These are phyloP conservation scores for Amoeboaphelidium protococcarum DNA, from an alignment of 371 early-diverging fungal species.

Conservation along the genomic window DNA sequence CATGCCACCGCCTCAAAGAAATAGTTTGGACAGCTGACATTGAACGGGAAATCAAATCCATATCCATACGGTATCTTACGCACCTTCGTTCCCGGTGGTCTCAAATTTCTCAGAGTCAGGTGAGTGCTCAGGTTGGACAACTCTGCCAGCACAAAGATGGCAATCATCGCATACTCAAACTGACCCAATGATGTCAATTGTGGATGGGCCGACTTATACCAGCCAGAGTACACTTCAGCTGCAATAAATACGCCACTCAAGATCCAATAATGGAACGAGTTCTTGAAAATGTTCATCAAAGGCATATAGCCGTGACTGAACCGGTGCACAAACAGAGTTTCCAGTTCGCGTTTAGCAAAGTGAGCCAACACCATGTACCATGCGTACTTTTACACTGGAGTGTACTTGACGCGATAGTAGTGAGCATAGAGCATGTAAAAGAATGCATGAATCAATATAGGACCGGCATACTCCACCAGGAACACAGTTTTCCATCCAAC, in stretches of 20 bases:
- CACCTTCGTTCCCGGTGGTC: constrained; percentile 62
- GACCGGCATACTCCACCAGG: constrained; percentile 75
- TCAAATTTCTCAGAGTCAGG: constrained; percentile 58
- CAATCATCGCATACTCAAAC: not conserved
- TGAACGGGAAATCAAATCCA: constrained; percentile 50
- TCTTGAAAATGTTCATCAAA: constrained; percentile 66
- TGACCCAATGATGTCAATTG: not conserved
- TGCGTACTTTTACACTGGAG: constrained; percentile 21
- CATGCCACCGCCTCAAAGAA: constrained; percentile 69
- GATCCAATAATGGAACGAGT: constrained; percentile 79
- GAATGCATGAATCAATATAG: constrained; percentile 57
- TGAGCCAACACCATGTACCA: constrained; percentile 45
- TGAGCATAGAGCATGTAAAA: constrained; percentile 29
- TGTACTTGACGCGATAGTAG: not conserved
- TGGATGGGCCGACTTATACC: not conserved
- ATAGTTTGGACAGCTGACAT: constrained; percentile 56
- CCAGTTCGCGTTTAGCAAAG: constrained; percentile 75
- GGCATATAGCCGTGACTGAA: constrained; percentile 89
- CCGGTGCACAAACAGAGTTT: constrained; percentile 76
- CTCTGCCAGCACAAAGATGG: constrained; percentile 26
- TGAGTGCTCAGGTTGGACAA: constrained; percentile 62
- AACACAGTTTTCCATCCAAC: constrained; percentile 84
- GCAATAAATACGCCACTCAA: constrained; percentile 63
- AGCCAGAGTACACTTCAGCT: not conserved
- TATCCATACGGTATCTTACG: constrained; percentile 79